Evolutionary conservation across 352 stramenopile species (phyloP).

Genomic region (Phytopythium cucurbitacearum): DNA sequence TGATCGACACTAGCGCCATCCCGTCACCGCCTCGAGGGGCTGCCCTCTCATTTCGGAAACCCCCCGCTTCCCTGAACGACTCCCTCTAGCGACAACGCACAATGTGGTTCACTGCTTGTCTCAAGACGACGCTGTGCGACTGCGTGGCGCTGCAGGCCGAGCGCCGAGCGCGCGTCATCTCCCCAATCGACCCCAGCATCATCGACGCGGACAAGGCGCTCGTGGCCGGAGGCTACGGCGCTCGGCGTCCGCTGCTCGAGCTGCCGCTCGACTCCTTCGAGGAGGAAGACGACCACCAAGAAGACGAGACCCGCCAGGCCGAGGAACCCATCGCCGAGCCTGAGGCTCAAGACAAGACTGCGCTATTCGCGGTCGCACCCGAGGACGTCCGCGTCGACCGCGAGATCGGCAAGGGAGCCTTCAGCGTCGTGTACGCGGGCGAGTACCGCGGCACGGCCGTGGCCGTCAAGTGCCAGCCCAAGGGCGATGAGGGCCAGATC

Average conservation of each 20-base stretch:
- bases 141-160: no score
- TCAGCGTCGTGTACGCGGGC: slow-evolving; percentile 70
- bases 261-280: slow-evolving; percentile 1
- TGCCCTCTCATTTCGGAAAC: no score
- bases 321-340: slow-evolving; percentile 8
- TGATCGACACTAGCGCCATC: no score
- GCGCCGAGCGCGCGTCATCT: not conserved
- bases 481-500: slow-evolving; percentile 60
- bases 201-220: slow-evolving; percentile 23
- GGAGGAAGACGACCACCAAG: slow-evolving; percentile 16
- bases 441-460: slow-evolving; percentile 69
- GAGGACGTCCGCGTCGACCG: slow-evolving; percentile 55
- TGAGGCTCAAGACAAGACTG: slow-evolving; percentile 22
- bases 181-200: no score
- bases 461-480: slow-evolving; percentile 81
- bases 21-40: no score
- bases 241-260: slow-evolving; percentile 8
- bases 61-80: no score
- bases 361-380: slow-evolving; percentile 53
- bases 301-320: slow-evolving; percentile 9
- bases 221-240: slow-evolving; percentile 25
- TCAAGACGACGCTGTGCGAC: no score
- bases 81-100: no score
- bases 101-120: no score
- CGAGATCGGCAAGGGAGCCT: slow-evolving; percentile 80